Evolutionary conservation across 2,329 filamentous ascomycete species (phyloP).

Genomic region (Penicillium sp.): DNA sequence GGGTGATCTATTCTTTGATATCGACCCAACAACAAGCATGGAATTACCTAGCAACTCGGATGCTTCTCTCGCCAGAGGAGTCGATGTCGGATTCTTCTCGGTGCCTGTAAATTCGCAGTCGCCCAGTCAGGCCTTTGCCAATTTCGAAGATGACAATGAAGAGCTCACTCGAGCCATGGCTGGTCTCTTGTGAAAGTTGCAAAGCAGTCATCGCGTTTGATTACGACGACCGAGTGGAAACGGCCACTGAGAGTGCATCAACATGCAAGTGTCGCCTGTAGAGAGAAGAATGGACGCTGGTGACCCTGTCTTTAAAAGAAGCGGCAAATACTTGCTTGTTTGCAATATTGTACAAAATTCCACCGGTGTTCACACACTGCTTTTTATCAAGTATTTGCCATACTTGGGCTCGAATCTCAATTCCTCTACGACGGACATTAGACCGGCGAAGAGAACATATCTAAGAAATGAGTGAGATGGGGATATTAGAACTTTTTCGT

Average conservation of each 20-base stretch:
- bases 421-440: no score
- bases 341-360: no score
- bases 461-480: no score
- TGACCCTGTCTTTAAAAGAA: no score
- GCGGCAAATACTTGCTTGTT: no score
- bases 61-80: not conserved
- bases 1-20: slow-evolving; percentile 40
- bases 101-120: slow-evolving; percentile 2
- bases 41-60: not conserved
- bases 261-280: not conserved
- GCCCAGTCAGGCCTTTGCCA: slow-evolving; percentile 15
- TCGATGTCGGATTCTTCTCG: slow-evolving; percentile 7
- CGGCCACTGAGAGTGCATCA: not conserved
- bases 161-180: slow-evolving; percentile 32
- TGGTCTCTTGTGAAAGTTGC: slow-evolving; percentile 22
- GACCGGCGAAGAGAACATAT: no score
- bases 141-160: slow-evolving; percentile 33
- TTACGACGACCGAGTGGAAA: no score
- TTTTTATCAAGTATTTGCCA: no score
- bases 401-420: no score
- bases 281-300: not conserved
- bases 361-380: no score
- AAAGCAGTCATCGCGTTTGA: not conserved
- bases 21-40: slow-evolving; percentile 7
- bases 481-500: no score